Conservation (phyloP, 2,329 filamentous ascomycete genomes). For the Pyrenochaeta sp. region DNA sequence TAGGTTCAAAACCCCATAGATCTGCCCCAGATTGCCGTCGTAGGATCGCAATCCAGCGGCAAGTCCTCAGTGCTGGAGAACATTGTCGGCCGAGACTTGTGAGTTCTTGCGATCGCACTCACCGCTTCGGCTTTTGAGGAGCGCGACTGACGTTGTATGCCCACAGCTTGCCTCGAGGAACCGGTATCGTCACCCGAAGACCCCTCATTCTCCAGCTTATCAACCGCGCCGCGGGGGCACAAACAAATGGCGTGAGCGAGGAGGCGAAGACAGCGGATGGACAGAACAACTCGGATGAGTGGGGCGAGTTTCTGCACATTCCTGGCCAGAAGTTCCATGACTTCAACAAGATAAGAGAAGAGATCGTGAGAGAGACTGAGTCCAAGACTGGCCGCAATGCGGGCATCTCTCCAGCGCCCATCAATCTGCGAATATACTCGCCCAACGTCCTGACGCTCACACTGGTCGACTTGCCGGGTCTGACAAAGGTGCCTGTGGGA, state of each 20-base stretch:
- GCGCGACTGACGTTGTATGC: constrained; percentile 32
- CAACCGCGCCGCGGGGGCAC: constrained; percentile 73
- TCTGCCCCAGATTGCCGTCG: constrained; percentile 96
- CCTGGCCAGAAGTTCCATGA: constrained; percentile 97
- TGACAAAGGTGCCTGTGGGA: constrained; percentile 96
- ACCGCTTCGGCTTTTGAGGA: constrained; percentile 8
- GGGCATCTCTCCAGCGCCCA: constrained; percentile 94
- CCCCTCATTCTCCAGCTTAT: constrained; percentile 97
- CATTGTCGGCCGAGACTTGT: constrained; percentile 99
- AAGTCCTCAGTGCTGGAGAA: constrained; percentile 99
- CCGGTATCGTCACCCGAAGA: constrained; percentile 94
- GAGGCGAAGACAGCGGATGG: constrained; percentile 77
- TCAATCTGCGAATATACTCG: constrained; percentile 98
- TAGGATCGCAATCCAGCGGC: constrained; percentile 97
- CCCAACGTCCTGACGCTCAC: constrained; percentile 97
- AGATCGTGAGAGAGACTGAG: constrained; percentile 96
- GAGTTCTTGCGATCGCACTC: constrained; percentile 54
- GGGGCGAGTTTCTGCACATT: constrained; percentile 98
- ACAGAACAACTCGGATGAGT: constrained; percentile 92
- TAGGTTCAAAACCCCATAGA: constrained; percentile 99
- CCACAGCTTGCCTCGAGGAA: constrained; percentile 88
- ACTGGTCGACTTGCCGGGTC: constrained; percentile 91
- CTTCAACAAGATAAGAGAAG: constrained; percentile 97
- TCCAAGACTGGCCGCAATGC: constrained; percentile 95
- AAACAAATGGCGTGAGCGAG: constrained; percentile 73